Evolutionary conservation across 768 basidiomycete species (phyloP).

Genomic region (Phanerodontia chrysosporium): DNA sequence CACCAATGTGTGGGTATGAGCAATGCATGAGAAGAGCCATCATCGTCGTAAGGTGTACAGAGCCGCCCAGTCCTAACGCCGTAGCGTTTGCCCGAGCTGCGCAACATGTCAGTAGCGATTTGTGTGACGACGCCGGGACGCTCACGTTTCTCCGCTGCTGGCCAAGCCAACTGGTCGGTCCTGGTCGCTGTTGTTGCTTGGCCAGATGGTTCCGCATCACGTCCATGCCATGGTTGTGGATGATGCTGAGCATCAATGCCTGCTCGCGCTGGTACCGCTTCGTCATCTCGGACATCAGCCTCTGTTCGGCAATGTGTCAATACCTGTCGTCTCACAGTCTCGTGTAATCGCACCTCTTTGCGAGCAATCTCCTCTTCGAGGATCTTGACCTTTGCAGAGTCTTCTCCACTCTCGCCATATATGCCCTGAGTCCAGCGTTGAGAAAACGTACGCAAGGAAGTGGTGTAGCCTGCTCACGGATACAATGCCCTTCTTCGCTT

Average conservation of each 20-base stretch:
- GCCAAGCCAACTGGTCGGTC: constrained; percentile 67
- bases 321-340: constrained; percentile 17
- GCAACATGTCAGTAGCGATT: neutral
- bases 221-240: constrained; percentile 68
- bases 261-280: constrained; percentile 73
- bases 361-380: constrained; percentile 35
- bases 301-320: constrained; percentile 23
- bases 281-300: constrained; percentile 46
- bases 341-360: constrained; percentile 40
- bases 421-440: constrained; percentile 34
- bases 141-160: constrained; percentile 55
- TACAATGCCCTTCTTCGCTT: constrained; percentile 49
- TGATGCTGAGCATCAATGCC: constrained; percentile 71
- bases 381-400: constrained; percentile 28
- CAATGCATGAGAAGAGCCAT: neutral
- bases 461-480: constrained; percentile 35
- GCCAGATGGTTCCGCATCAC: constrained; percentile 58
- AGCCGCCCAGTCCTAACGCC: constrained; percentile 16
- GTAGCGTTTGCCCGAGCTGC: constrained; percentile 26
- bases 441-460: neutral
- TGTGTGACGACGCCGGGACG: neutral
- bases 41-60: neutral
- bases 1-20: neutral
- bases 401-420: constrained; percentile 69
- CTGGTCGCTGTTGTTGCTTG: constrained; percentile 39